Base-by-base conservation (phyloP, 192 early-diverging fungal genomes). In the Coemansia sp. region DNA sequence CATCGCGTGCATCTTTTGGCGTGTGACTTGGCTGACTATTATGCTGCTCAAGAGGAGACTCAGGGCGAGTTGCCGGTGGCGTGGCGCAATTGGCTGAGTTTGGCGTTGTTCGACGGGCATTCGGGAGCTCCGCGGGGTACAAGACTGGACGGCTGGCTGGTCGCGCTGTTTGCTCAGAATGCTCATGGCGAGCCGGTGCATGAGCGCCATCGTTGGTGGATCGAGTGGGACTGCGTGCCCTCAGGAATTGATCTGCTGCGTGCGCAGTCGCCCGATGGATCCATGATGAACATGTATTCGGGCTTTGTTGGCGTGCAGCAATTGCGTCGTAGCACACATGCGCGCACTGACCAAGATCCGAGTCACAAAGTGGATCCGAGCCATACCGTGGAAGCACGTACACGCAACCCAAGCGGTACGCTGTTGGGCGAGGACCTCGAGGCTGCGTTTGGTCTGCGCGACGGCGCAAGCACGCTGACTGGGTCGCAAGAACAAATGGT, bases 271-370 rank as follows among this genome's bases (percentile, higher is more conserved):
- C 39, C 29, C n/a, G 39, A 29, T 37, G 49, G 35, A 16, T 49
- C 27, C 29, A 20, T n/a, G 18, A 27, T 66, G 13, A 79, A 79
- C 32, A 7, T 79, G 60, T 79, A 73, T 37, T 79, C 76, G 27
- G 76, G 76, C 49, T 79, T 79, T 66, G 76, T 79, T 16, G 76
- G 76, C 54, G 61, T 67, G 32, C 76, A 79, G 76, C 51, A 55
- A 61, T 55, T 79, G 18, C 29, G 55, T 13, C 53, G 57, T 53
- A 23, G 23, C 51, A 1, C 45, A 32, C 13, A 26, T 35, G 26
- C 11, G 62, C 32, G 32, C 32, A 29, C 41, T 5, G 18, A 14
- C 57, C 7, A 4, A 29, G 27, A 29, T 29, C 27, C 27, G 27
- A 29, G 6, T 29, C 27, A 5, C 27, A 35, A 35, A 7, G 8